Percentiles rank a stretch among this genome's conserved stretches.
These are phyloP conservation scores for Bruguiera hainesii DNA, from an alignment of 441 rosid species.

Conservation along the genomic window DNA sequence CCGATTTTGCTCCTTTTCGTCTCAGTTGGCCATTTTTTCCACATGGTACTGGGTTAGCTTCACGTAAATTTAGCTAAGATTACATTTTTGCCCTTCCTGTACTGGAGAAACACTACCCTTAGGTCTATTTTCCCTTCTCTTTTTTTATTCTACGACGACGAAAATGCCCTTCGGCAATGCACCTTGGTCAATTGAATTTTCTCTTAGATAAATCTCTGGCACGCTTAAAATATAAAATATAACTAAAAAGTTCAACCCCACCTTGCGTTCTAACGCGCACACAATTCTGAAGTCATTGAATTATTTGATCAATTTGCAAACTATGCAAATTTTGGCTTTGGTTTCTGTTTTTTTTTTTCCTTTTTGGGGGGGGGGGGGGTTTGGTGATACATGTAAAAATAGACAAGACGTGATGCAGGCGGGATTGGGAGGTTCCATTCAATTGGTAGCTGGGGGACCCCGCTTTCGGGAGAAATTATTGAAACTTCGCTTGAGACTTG, in stretches of 20 bases:
- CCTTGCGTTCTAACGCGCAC: no score
- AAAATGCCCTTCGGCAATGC: slow-evolving; percentile 8
- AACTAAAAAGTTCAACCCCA: no score
- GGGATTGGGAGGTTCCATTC: slow-evolving; percentile 10
- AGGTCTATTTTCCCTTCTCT: not conserved
- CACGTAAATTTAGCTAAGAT: not conserved
- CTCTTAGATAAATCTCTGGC: no score
- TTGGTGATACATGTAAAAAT: not conserved
- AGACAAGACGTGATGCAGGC: slow-evolving; percentile 3
- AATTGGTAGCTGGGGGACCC: not conserved
- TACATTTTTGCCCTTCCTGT: slow-evolving; percentile 1
- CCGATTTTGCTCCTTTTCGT: no score
- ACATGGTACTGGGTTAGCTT: not conserved
- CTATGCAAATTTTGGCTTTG: not conserved
- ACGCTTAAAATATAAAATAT: no score
- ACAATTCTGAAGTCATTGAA: no score
- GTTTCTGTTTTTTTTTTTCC: not conserved
- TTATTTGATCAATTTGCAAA: not conserved
- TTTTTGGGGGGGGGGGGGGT: no score
- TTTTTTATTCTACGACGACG: not conserved
- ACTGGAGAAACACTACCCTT: no score
- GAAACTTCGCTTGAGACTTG: slow-evolving; percentile 27
- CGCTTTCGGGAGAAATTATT: slow-evolving; percentile 20
- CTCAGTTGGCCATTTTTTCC: not conserved
- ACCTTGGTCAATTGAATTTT: not conserved